phyloP scores from a whole-genome alignment of 176 grass and related monocot genomes.

The Tuctoria greenei region DNA sequence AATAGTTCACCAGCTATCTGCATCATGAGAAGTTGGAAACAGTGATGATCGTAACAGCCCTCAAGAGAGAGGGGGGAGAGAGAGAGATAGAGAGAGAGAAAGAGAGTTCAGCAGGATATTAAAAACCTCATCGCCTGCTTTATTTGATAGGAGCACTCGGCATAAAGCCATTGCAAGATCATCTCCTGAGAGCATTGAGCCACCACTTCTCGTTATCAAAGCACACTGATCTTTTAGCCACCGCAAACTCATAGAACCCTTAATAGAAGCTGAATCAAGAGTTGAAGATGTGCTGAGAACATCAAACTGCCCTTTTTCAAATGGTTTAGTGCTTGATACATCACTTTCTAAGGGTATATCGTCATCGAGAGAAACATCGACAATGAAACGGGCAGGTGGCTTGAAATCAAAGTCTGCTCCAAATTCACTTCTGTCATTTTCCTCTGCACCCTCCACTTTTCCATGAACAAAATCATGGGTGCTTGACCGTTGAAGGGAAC shows the following conservation, averaged over 20 bases:
- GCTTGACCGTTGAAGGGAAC: conserved; percentile 48
- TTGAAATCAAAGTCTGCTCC: conserved; percentile 78
- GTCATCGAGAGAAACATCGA: conserved; percentile 59
- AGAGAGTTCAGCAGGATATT: conserved; percentile 20
- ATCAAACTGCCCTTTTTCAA: conserved; percentile 45
- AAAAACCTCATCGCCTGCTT: conserved; percentile 81
- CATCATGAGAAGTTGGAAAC: conserved; percentile 23
- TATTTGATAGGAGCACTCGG: conserved; percentile 81
- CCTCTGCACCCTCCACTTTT: conserved; percentile 24
- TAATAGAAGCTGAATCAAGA: conserved; percentile 44
- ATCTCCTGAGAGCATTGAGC: conserved; percentile 77
- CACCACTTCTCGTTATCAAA: conserved; percentile 60
- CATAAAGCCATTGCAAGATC: conserved; percentile 93
- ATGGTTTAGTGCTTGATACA: conserved; percentile 23
- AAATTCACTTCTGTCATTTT: conserved; percentile 64
- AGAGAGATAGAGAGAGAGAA: no score
- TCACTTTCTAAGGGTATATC: conserved; percentile 37
- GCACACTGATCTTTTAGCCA: conserved; percentile 85
- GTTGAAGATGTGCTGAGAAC: conserved; percentile 24
- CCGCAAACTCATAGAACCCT: conserved; percentile 61
- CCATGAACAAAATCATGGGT: conserved; percentile 31
- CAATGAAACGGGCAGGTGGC: conserved; percentile 73
- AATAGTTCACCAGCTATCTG: conserved; percentile 91
- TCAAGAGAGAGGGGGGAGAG: neutral
- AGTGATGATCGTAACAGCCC: conserved; percentile 19